phyloP scores from a whole-genome alignment of 305 asterid species.

The Solanum chacoense region DNA sequence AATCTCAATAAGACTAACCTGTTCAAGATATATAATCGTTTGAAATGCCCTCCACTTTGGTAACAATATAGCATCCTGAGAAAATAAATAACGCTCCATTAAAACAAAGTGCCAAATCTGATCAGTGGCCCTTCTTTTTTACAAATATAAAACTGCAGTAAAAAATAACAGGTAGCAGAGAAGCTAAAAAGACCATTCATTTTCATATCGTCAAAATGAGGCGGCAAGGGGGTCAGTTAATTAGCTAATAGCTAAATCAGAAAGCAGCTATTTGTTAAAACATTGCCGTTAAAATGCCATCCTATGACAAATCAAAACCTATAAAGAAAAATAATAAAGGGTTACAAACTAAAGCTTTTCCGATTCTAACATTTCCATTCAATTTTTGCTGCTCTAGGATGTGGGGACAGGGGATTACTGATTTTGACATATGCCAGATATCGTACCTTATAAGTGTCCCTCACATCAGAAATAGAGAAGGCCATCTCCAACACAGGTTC shows the following conservation, averaged over 20 bases:
- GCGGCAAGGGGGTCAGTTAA: not conserved
- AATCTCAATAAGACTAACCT: conserved; percentile 20
- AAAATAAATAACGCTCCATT: conserved; percentile 4
- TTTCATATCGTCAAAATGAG: not conserved
- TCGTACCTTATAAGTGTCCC: conserved; percentile 63
- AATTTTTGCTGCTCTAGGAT: not conserved
- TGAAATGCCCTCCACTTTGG: conserved; percentile 92
- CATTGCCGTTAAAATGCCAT: not conserved
- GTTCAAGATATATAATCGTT: conserved; percentile 76
- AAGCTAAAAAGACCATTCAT: not conserved
- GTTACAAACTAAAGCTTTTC: not conserved
- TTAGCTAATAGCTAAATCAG: not conserved
- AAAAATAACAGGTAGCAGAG: not conserved
- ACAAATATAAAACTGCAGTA: not conserved
- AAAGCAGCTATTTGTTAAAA: not conserved
- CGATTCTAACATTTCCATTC: not conserved
- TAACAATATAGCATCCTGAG: conserved; percentile 58
- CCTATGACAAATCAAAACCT: not conserved
- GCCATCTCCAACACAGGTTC: conserved; percentile 36
- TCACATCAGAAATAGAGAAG: conserved; percentile 53
- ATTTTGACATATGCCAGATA: conserved; percentile 5
- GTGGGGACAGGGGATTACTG: not conserved
- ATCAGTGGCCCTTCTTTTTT: not conserved
- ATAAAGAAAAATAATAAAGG: not conserved
- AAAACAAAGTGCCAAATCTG: not conserved